Base-by-base conservation (phyloP, 2,329 filamentous ascomycete genomes). In the Pseudogymnoascus sp. region DNA sequence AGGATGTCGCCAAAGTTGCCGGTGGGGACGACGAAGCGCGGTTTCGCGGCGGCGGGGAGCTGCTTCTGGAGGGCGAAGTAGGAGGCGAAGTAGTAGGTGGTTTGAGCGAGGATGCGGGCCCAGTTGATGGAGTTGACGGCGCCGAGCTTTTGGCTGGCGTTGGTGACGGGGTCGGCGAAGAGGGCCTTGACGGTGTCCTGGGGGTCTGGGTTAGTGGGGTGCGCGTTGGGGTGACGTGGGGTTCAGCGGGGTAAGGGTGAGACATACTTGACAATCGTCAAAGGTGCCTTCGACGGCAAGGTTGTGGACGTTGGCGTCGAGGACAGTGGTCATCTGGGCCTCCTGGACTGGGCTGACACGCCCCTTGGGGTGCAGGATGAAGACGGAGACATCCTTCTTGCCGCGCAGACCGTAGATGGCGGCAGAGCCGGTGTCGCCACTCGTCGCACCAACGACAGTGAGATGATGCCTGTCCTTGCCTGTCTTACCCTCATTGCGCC, bases 41-140 rank as follows among this genome's bases (percentile, higher is more conserved):
- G 70, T 63, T 85, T 82, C 74, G 88, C 88, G 13, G 77, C 75
- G 0, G 82, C 71, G 3, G 84, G 83, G 45, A 55, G 27, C 59
- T 81, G 79, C 72, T 80, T 83, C 64, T 80, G 81, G 35, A 99
- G 85, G 12, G 87, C 79, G 77, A 97, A 96, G 81, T 97, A 97
- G 10, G 94, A 87, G 75, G 94, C 82, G 80, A 97, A 96, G 81
- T 96, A 99, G 82, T 96, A 97, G 64, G 90, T 91, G 66, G 96
- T 97, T 78, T 99, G 94, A 10, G 94, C 93, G 37, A 99, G 83
- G 68, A 99, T 97, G 69, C 94, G 84, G 1, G 92, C 89, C 84
- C 88, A 97, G 78, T 97, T 97, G 78, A 97, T 97, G 52, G 89
- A 94, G 80, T 97, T 97, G 68, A 97, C 91, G 45, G 94, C 93